A percentile compares a stretch with the other conserved stretches of the same genome.
phyloP scores from a whole-genome alignment of 345 rosid species.

The Gossypium rotundifolium region DNA sequence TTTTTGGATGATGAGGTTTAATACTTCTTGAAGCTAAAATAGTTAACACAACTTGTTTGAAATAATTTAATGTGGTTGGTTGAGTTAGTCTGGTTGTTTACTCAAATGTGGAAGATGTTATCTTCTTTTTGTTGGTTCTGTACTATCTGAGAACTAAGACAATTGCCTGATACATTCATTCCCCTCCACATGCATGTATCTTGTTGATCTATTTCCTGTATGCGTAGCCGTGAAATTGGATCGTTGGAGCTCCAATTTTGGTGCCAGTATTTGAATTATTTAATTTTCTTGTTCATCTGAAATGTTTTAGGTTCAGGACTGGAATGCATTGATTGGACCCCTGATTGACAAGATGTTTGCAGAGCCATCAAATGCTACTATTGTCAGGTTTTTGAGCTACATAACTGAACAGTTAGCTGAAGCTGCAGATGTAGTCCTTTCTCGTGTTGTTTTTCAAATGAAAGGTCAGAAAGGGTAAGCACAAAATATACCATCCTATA shows the following conservation, averaged over 20 bases:
- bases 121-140: not conserved
- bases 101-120: not conserved
- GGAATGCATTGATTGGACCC: conserved; percentile 55
- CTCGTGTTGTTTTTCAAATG: conserved; percentile 51
- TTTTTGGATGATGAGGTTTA: not conserved
- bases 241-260: conserved; percentile 1
- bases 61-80: not conserved
- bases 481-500: not conserved
- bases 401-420: conserved; percentile 64
- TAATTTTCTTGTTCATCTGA: conserved; percentile 12
- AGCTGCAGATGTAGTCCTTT: conserved; percentile 48
- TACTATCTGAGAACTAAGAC: not conserved
- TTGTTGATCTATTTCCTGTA: not conserved
- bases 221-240: not conserved
- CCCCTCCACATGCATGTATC: not conserved
- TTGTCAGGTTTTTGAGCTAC: conserved; percentile 69
- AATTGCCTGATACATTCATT: not conserved
- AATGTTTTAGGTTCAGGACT: conserved; percentile 59
- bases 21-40: not conserved
- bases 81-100: not conserved
- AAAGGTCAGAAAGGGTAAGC: conserved; percentile 55
- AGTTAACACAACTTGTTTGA: not conserved
- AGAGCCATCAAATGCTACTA: conserved; percentile 80
- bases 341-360: conserved; percentile 78
- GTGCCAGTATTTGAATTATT: not conserved